A percentile compares a stretch with the other conserved stretches of the same genome.
Conservation (phyloP, 768 basidiomycete species). For the Lentinula aciculospora region DNA sequence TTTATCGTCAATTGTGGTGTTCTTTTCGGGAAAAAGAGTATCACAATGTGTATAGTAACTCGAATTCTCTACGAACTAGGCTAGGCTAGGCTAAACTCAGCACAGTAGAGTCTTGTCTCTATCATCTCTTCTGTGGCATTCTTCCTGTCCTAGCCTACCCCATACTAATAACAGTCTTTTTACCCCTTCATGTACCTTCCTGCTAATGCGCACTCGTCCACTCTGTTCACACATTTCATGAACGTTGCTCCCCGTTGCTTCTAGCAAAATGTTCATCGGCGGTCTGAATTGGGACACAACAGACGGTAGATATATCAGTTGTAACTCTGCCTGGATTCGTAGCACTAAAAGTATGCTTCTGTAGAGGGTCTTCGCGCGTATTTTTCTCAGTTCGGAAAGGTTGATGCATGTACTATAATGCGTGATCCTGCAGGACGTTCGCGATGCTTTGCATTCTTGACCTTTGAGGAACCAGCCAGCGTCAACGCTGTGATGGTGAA, state of each 20-base stretch:
- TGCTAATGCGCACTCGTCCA: slow-evolving; percentile 18
- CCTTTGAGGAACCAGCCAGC: slow-evolving; percentile 87
- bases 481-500: slow-evolving; percentile 95
- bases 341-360: slow-evolving; percentile 35
- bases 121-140: slow-evolving; percentile 53
- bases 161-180: slow-evolving; percentile 73
- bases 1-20: neutral
- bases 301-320: slow-evolving; percentile 68
- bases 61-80: slow-evolving; percentile 62
- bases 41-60: slow-evolving; percentile 18
- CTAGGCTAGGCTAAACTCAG: slow-evolving; percentile 61
- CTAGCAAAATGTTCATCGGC: slow-evolving; percentile 99
- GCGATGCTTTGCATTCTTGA: slow-evolving; percentile 95
- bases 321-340: slow-evolving; percentile 27
- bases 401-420: slow-evolving; percentile 99
- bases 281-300: slow-evolving; percentile 99
- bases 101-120: slow-evolving; percentile 70
- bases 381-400: slow-evolving; percentile 93
- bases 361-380: slow-evolving; percentile 77
- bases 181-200: slow-evolving; percentile 23
- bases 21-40: slow-evolving; percentile 16
- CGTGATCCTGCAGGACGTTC: slow-evolving; percentile 93
- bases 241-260: slow-evolving; percentile 16
- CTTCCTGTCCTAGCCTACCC: slow-evolving; percentile 63
- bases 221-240: slow-evolving; percentile 13